Evolutionary conservation across 805 yeast species (phyloP).

Genomic region (Pichia deserticola): DNA sequence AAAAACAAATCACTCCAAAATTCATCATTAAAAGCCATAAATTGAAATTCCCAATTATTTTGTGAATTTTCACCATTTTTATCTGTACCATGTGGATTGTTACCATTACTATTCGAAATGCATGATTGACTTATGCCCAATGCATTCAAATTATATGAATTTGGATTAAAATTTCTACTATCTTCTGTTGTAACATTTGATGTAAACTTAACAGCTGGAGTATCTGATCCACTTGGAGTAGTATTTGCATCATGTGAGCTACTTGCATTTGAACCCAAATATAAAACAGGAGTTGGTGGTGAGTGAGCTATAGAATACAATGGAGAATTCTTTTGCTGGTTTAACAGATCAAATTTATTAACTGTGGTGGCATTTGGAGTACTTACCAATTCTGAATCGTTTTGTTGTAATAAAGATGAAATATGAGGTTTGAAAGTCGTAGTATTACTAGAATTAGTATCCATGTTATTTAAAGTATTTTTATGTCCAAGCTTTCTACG

Average conservation of each 20-base stretch:
- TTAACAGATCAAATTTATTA: too few species aligned
- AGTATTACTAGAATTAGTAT: background rate
- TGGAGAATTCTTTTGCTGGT: background rate
- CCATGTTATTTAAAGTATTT: too few species aligned
- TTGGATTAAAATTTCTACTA: background rate
- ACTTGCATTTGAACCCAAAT: background rate
- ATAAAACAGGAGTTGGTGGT: conserved; percentile 3
- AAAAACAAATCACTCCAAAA: conserved; percentile 57
- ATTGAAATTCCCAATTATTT: conserved; percentile 38
- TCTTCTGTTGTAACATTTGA: background rate
- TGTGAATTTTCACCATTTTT: background rate
- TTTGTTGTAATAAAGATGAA: background rate
- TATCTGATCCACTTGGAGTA: background rate
- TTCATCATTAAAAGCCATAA: conserved; percentile 56
- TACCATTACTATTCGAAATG: background rate
- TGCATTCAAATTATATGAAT: background rate
- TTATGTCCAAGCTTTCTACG: too few species aligned
- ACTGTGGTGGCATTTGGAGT: background rate
- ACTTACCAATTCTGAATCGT: too few species aligned
- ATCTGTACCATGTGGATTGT: background rate
- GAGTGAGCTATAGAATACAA: background rate
- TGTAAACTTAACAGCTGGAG: background rate
- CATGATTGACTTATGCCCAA: background rate
- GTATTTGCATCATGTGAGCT: background rate
- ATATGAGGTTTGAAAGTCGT: background rate